Evolutionary conservation across 2,329 filamentous ascomycete genomes (phyloP).

Genomic region (Neonectria punicea): DNA sequence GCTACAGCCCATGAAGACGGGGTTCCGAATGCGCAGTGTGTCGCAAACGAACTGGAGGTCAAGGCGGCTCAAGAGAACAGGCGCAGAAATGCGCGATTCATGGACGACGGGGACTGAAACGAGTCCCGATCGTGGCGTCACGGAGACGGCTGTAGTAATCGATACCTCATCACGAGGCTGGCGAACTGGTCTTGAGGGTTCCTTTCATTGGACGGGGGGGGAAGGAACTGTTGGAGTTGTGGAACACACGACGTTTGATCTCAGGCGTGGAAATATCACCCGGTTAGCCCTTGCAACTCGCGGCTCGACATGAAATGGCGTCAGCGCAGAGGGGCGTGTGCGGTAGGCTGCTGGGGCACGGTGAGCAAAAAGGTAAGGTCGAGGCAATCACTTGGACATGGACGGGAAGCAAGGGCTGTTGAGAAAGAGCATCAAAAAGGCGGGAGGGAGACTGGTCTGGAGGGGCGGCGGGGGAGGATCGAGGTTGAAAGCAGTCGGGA

Average conservation of each 20-base stretch:
- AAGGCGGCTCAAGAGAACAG: constrained; percentile 17
- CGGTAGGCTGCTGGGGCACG: constrained; percentile 8
- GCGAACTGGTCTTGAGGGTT: background rate
- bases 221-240: background rate
- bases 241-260: background rate
- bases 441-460: constrained; percentile 2
- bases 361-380: constrained; percentile 36
- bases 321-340: constrained; percentile 24
- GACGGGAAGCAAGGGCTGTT: constrained; percentile 22
- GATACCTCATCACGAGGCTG: constrained; percentile 2
- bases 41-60: constrained; percentile 24
- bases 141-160: constrained; percentile 16
- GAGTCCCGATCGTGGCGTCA: constrained; percentile 33
- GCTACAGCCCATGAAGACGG: constrained; percentile 6
- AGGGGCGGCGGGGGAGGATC: constrained; percentile 2
- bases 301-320: constrained; percentile 27
- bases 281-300: background rate
- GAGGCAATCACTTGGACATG: constrained; percentile 11
- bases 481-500: background rate
- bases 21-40: constrained; percentile 3
- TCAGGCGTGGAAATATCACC: constrained; percentile 1
- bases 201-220: constrained; percentile 6
- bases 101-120: background rate
- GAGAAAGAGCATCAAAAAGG: constrained; percentile 6
- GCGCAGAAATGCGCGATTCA: constrained; percentile 10